Percentiles rank a stretch among this genome's conserved stretches.
These are phyloP conservation scores for Debaryomycetaceae sp. DNA, from an alignment of 1,139 yeast species.

Conservation along the genomic window DNA sequence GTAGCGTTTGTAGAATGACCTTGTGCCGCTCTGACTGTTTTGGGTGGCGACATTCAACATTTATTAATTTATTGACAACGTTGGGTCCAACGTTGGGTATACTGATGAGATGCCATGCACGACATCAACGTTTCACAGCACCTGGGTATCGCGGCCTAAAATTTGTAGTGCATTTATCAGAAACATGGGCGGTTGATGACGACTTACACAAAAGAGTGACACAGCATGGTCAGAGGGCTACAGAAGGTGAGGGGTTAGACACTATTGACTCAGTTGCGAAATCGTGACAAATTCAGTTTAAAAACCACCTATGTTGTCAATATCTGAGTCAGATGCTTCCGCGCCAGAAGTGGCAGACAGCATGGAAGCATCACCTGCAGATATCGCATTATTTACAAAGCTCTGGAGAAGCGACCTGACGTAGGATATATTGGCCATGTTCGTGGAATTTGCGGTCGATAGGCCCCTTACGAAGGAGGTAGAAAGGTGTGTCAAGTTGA, in stretches of 20 bases:
- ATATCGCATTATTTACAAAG: slow-evolving; percentile 32
- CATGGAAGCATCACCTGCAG: not conserved
- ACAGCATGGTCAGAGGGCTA: not conserved
- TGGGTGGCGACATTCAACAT: not conserved
- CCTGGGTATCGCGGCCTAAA: not conserved
- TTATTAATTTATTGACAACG: not conserved
- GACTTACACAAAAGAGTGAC: not conserved
- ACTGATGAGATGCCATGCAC: not conserved
- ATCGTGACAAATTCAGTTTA: not conserved
- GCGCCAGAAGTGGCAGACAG: not conserved
- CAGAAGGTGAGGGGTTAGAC: not conserved
- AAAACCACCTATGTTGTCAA: slow-evolving; percentile 5
- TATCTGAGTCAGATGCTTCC: not conserved
- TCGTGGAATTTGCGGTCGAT: slow-evolving; percentile 6
- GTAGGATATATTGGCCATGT: slow-evolving; percentile 23
- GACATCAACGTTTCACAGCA: not conserved
- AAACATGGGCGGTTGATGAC: not conserved
- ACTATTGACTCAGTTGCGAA: not conserved
- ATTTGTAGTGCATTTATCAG: not conserved
- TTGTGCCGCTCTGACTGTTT: too few species aligned
- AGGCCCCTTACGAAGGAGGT: slow-evolving; percentile 15
- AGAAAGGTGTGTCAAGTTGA: slow-evolving; percentile 28
- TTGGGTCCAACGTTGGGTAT: not conserved
- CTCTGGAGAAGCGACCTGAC: slow-evolving; percentile 38
- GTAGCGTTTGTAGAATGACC: not conserved